Conservation (phyloP, 768 basidiomycete species). For the Leccinum variicolor region DNA sequence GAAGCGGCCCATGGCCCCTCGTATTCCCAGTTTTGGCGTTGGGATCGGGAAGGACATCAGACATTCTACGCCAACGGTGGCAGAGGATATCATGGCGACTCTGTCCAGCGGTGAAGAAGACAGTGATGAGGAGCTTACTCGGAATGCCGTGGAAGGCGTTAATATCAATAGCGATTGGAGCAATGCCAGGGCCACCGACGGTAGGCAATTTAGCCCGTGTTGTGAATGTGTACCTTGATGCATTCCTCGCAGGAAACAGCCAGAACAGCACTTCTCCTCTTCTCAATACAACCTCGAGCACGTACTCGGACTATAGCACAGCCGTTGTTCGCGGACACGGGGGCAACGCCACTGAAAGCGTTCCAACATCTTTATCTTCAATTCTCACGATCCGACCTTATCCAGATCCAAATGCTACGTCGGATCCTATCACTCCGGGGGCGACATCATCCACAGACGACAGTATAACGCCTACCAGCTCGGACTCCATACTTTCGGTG, state of each 20-base stretch:
- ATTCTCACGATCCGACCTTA: constrained; percentile 67
- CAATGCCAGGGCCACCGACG: constrained; percentile 33
- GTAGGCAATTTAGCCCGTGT: constrained; percentile 13
- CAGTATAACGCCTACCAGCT: constrained; percentile 37
- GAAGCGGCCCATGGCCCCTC: constrained; percentile 58
- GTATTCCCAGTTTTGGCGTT: constrained; percentile 85
- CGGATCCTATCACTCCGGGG: constrained; percentile 40
- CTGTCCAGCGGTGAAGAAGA: constrained; percentile 51
- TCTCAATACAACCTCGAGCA: constrained; percentile 42
- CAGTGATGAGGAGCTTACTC: constrained; percentile 59
- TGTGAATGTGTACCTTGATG: constrained; percentile 10
- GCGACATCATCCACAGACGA: constrained; percentile 26
- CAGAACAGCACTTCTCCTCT: constrained; percentile 54
- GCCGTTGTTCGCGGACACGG: constrained; percentile 57
- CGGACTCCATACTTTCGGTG: constrained; percentile 52
- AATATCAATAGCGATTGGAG: constrained; percentile 45
- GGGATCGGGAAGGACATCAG: constrained; percentile 63
- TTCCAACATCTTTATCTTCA: constrained; percentile 61
- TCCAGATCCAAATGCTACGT: constrained; percentile 46
- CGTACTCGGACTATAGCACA: constrained; percentile 63
- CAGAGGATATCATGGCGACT: constrained; percentile 33
- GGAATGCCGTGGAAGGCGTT: constrained; percentile 53
- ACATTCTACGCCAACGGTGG: constrained; percentile 26
- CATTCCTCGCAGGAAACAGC: constrained; percentile 30
- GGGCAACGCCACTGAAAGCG: constrained; percentile 36